Evolutionary conservation across 495 filamentous ascomycete species (phyloP).

Genomic region (Sordaria brevicollis): DNA sequence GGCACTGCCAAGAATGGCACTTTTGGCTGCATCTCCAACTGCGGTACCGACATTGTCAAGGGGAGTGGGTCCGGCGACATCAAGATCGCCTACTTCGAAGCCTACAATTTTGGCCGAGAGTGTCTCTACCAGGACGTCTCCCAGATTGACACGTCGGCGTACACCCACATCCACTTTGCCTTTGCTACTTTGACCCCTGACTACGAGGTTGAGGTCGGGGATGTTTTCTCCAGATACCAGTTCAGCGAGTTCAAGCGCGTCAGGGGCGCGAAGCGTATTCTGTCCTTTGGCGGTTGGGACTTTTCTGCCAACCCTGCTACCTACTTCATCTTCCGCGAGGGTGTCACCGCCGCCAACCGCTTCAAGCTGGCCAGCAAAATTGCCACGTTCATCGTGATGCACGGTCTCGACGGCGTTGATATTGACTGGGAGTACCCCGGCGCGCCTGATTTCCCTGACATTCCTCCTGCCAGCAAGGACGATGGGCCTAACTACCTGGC

Average conservation of each 20-base stretch:
- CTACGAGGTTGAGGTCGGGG: constrained; percentile 9
- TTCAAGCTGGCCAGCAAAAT: constrained; percentile 13
- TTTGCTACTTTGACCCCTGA: constrained; percentile 12
- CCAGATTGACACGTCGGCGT: constrained; percentile 5
- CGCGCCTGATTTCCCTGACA: constrained; percentile 18
- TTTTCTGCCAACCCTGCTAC: constrained; percentile 14
- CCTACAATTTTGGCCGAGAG: constrained; percentile 13
- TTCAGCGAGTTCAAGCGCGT: constrained; percentile 15
- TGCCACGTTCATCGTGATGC: constrained; percentile 9
- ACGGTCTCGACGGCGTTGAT: constrained; percentile 21
- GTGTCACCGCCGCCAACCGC: constrained; percentile 7
- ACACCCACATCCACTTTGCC: constrained; percentile 19
- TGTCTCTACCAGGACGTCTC: constrained; percentile 17
- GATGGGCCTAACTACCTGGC: constrained; percentile 9
- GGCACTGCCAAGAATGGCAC: constrained; percentile 21
- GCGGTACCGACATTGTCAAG: constrained; percentile 20
- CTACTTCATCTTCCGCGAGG: constrained; percentile 16
- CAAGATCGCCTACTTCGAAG: constrained; percentile 23
- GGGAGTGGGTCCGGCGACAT: constrained; percentile 1
- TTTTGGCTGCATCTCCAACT: constrained; percentile 40
- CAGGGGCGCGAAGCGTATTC: constrained; percentile 14
- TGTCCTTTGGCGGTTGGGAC: constrained; percentile 24
- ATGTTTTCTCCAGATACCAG: constrained; percentile 5
- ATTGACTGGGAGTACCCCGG: constrained; percentile 29
- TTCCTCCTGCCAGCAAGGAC: constrained; percentile 5